phyloP scores from a whole-genome alignment of 2,329 filamentous ascomycete genomes.

The Geosmithia putterillii region DNA sequence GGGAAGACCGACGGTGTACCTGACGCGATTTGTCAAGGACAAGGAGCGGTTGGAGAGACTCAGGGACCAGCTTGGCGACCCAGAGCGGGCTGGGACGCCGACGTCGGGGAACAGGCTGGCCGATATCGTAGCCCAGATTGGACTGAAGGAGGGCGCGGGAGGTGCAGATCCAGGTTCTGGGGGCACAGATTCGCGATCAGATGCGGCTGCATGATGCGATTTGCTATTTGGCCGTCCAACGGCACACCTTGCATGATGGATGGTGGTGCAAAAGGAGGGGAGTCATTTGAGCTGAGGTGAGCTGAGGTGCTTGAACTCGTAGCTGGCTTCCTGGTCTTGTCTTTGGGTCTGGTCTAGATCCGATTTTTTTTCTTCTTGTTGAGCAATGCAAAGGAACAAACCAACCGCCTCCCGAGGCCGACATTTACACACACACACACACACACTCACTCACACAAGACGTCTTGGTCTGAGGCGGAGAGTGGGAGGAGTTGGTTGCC shows the following conservation, averaged over 20 bases:
- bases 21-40: conserved; percentile 34
- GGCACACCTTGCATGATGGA: not conserved
- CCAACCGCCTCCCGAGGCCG: not conserved
- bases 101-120: not conserved
- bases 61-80: conserved; percentile 21
- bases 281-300: not conserved
- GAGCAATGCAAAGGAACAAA: not conserved
- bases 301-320: not conserved
- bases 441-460: not conserved
- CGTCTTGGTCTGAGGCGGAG: not conserved
- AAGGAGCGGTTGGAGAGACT: conserved; percentile 24
- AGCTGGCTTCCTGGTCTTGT: too few species aligned
- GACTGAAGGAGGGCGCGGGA: not conserved
- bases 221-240: not conserved
- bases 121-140: not conserved
- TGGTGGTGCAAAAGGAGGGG: not conserved
- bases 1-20: conserved; percentile 30
- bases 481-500: not conserved
- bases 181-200: not conserved
- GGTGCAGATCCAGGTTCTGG: too few species aligned
- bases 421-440: not conserved
- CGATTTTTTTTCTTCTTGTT: too few species aligned
- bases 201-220: not conserved
- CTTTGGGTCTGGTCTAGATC: not conserved
- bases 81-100: not conserved